A percentile compares a stretch with the other conserved stretches of the same genome.
phyloP scores from a whole-genome alignment of 306 rosid genomes.

The Acacia confusa region DNA sequence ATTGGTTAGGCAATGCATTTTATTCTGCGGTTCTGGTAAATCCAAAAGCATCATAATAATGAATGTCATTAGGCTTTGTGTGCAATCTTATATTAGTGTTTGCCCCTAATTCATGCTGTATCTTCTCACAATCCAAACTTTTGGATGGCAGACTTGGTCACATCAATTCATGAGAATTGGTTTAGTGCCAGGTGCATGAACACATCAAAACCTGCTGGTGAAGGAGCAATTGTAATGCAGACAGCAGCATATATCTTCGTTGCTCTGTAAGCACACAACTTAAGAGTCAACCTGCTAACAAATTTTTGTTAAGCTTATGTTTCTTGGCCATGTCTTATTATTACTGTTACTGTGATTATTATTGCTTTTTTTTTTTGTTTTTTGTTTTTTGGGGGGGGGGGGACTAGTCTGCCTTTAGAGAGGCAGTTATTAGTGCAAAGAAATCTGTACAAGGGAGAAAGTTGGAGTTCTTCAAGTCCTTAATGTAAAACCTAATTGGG shows the following conservation, averaged over 20 bases:
- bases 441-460: neutral
- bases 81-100: neutral
- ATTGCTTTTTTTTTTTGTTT: too few species aligned
- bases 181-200: constrained; percentile 90
- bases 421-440: neutral
- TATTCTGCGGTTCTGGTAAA: neutral
- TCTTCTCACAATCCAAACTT: constrained; percentile 35
- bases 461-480: neutral
- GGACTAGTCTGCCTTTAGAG: neutral
- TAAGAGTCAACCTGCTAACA: neutral
- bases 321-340: neutral
- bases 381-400: neutral
- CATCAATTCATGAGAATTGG: constrained; percentile 90
- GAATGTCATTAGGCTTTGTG: constrained; percentile 22
- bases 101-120: constrained; percentile 5
- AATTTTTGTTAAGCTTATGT: neutral
- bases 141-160: constrained; percentile 73
- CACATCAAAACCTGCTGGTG: constrained; percentile 89
- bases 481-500: too few species aligned
- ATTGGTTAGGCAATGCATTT: constrained; percentile 11
- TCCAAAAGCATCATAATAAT: neutral
- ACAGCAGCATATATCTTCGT: constrained; percentile 79
- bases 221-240: constrained; percentile 85
- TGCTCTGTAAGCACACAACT: constrained; percentile 66
- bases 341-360: too few species aligned